These are phyloP conservation scores for Elsinoe perseae DNA, from an alignment of 2,329 filamentous ascomycete species.

Conservation along the genomic window DNA sequence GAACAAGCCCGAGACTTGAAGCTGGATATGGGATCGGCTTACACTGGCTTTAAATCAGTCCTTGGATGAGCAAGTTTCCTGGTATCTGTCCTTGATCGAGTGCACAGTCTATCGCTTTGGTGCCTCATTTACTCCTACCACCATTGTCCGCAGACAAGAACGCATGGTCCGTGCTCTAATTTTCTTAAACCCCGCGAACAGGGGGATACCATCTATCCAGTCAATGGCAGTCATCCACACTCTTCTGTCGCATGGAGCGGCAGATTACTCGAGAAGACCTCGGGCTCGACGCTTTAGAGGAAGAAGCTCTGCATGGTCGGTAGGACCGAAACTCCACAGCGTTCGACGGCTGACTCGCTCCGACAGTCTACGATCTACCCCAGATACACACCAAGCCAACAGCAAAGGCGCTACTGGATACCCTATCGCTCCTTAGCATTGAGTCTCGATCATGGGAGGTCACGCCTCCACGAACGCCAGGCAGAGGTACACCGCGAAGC, in stretches of 20 bases:
- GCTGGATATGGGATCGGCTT: conserved; percentile 88
- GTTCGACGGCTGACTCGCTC: conserved; percentile 12
- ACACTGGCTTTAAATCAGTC: conserved; percentile 83
- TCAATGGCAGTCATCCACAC: not conserved
- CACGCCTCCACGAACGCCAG: conserved; percentile 22
- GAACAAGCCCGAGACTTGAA: conserved; percentile 83
- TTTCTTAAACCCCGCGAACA: conserved; percentile 3
- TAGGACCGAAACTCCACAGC: too few species aligned
- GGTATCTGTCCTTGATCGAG: too few species aligned
- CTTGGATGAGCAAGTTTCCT: conserved; percentile 42
- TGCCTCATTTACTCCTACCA: not conserved
- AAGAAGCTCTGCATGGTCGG: conserved; percentile 29
- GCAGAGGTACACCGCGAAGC: conserved; percentile 22
- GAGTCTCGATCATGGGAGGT: conserved; percentile 62
- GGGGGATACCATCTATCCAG: not conserved
- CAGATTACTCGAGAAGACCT: conserved; percentile 16
- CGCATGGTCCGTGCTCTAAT: conserved; percentile 10
- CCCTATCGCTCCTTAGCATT: conserved; percentile 59
- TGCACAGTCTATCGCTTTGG: too few species aligned
- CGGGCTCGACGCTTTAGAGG: conserved; percentile 21
- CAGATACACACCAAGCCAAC: conserved; percentile 71
- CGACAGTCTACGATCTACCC: conserved; percentile 65
- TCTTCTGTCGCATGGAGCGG: conserved; percentile 7
- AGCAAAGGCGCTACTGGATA: conserved; percentile 54
- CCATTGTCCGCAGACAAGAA: not conserved